phyloP scores from a whole-genome alignment of 768 basidiomycete species.

The Mycena pura region DNA sequence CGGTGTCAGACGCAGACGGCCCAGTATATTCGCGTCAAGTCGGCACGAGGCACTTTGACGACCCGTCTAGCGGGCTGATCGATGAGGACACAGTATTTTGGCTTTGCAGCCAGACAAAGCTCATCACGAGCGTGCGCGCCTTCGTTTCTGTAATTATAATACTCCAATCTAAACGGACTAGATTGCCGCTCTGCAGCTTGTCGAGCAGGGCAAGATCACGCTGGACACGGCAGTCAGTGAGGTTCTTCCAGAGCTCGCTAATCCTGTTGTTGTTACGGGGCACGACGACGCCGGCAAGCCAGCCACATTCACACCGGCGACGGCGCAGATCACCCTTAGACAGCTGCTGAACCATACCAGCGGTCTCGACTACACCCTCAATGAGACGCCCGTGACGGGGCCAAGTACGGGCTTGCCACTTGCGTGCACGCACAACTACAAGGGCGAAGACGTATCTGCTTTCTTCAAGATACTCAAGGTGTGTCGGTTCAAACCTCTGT shows the following conservation, averaged over 20 bases:
- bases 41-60: slow-evolving; percentile 4
- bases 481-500: background rate
- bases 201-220: slow-evolving; percentile 35
- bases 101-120: slow-evolving; percentile 16
- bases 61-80: background rate
- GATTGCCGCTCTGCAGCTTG: slow-evolving; percentile 39
- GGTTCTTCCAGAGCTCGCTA: slow-evolving; percentile 35
- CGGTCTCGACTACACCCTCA: slow-evolving; percentile 34
- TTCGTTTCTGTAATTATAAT: too few species aligned
- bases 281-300: slow-evolving; percentile 1
- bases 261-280: slow-evolving; percentile 33
- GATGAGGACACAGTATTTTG: slow-evolving; percentile 10
- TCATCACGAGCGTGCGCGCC: slow-evolving; percentile 13
- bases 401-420: background rate
- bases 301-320: slow-evolving; percentile 28
- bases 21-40: slow-evolving; percentile 2
- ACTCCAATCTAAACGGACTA: too few species aligned
- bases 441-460: background rate
- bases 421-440: slow-evolving; percentile 7
- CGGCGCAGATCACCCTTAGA: slow-evolving; percentile 28
- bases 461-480: slow-evolving; percentile 20
- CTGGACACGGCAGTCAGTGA: slow-evolving; percentile 33
- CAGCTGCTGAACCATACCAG: slow-evolving; percentile 41
- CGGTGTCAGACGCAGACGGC: background rate
- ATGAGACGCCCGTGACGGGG: slow-evolving; percentile 8